These are phyloP conservation scores for Pythium dissimile DNA, from an alignment of 352 stramenopile species.

Conservation along the genomic window DNA sequence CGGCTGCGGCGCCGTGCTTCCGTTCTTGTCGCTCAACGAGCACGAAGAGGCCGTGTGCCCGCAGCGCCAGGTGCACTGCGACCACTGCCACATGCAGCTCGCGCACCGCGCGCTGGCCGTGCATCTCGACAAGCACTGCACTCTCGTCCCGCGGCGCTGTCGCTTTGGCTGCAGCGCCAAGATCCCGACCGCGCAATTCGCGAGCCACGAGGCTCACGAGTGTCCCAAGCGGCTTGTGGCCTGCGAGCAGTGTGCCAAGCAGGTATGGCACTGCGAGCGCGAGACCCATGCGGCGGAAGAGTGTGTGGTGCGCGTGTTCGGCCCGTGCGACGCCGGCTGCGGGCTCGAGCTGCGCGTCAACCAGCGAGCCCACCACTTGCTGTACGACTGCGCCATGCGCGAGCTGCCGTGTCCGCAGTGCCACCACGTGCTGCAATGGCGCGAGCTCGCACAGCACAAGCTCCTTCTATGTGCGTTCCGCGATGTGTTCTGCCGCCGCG, in stretches of 20 bases:
- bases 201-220: conserved; percentile 31
- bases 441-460: conserved; percentile 40
- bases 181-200: conserved; percentile 25
- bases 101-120: conserved; percentile 21
- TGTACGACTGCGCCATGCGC: conserved; percentile 47
- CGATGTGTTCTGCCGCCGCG: conserved; percentile 48
- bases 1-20: conserved; percentile 50
- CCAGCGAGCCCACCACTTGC: conserved; percentile 53
- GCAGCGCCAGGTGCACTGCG: conserved; percentile 42
- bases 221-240: conserved; percentile 68
- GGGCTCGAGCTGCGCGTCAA: conserved; percentile 42
- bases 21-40: conserved; percentile 33
- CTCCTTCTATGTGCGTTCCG: conserved; percentile 44
- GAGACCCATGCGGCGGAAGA: conserved; percentile 37
- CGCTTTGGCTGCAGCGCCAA: conserved; percentile 38
- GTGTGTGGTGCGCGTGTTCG: conserved; percentile 51
- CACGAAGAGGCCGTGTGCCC: conserved; percentile 55
- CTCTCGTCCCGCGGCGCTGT: conserved; percentile 38
- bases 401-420: conserved; percentile 50
- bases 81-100: conserved; percentile 43
- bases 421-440: conserved; percentile 30
- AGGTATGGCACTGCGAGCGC: conserved; percentile 44
- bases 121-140: conserved; percentile 41
- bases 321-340: conserved; percentile 44
- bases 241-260: conserved; percentile 41